Evolutionary conservation across 495 filamentous ascomycete species (phyloP).

Genomic region (Penicillium fimorum): DNA sequence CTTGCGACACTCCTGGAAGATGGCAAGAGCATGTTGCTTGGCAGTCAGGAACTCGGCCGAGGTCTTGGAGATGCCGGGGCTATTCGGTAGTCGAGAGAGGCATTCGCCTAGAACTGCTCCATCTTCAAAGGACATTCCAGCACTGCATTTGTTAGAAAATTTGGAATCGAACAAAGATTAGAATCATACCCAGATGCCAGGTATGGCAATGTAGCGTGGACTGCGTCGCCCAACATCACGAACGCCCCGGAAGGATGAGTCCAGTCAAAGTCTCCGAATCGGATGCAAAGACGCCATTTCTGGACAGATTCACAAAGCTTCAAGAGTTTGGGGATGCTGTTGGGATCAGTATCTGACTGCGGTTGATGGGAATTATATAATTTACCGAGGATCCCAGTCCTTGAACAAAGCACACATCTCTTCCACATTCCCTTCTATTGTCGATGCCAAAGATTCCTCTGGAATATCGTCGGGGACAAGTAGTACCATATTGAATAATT

Average conservation of each 20-base stretch:
- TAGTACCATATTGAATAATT: slow-evolving; percentile 67
- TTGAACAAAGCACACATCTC: slow-evolving; percentile 65
- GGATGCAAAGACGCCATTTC: slow-evolving; percentile 66
- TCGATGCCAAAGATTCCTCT: slow-evolving; percentile 42
- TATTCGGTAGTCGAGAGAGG: slow-evolving; percentile 37
- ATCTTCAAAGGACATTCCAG: slow-evolving; percentile 50
- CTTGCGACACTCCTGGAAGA: slow-evolving; percentile 47
- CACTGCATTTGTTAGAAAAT: slow-evolving; percentile 26
- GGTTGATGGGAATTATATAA: slow-evolving; percentile 23
- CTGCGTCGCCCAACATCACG: slow-evolving; percentile 62
- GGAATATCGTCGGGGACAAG: slow-evolving; percentile 70
- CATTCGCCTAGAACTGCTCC: slow-evolving; percentile 51
- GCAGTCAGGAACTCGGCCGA: slow-evolving; percentile 25
- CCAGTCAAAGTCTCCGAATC: slow-evolving; percentile 54
- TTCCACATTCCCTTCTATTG: slow-evolving; percentile 54
- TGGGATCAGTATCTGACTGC: background rate
- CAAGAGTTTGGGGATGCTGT: slow-evolving; percentile 35
- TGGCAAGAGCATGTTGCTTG: slow-evolving; percentile 40
- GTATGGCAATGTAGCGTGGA: slow-evolving; percentile 65
- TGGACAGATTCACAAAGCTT: slow-evolving; percentile 50
- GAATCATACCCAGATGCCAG: slow-evolving; percentile 43
- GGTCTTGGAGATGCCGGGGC: slow-evolving; percentile 21
- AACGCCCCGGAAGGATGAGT: slow-evolving; percentile 50
- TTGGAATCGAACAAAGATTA: background rate
- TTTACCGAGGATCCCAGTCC: slow-evolving; percentile 57